These are phyloP conservation scores for Colletotrichum gigasporum DNA, from an alignment of 2,329 filamentous ascomycete species.

Conservation along the genomic window DNA sequence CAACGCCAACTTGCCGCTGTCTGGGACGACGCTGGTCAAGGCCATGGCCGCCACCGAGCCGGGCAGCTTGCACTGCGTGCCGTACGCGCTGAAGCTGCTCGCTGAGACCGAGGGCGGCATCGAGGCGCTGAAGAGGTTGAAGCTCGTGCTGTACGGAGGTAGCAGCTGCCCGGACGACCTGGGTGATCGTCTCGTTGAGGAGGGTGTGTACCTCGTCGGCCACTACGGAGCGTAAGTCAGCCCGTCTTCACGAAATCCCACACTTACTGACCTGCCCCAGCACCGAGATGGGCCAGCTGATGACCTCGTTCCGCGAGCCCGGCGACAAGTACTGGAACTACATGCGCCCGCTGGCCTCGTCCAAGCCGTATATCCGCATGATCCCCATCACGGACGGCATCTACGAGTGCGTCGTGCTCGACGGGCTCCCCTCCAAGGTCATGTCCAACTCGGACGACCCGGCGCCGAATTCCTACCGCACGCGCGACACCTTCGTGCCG, in stretches of 20 bases:
- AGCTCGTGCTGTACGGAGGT: conserved; percentile 60
- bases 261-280: conserved; percentile 37
- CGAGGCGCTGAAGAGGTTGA: conserved; percentile 49
- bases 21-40: conserved; percentile 50
- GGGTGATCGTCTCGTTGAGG: conserved; percentile 56
- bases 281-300: conserved; percentile 66
- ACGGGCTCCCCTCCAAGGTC: conserved; percentile 48
- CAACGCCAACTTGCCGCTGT: conserved; percentile 59
- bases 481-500: conserved; percentile 52
- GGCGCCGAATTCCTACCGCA: conserved; percentile 51
- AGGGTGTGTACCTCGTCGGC: conserved; percentile 58
- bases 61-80: conserved; percentile 64
- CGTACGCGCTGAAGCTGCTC: conserved; percentile 66
- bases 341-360: conserved; percentile 50
- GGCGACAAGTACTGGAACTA: conserved; percentile 67
- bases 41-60: conserved; percentile 50
- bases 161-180: conserved; percentile 63
- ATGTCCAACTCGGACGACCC: conserved; percentile 52
- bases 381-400: conserved; percentile 42
- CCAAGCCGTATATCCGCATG: conserved; percentile 51
- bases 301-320: conserved; percentile 61
- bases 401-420: conserved; percentile 48
- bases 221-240: conserved; percentile 58
- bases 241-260: not conserved
- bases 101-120: conserved; percentile 63